Conservation (phyloP, 139 green algal genomes). For the Chlorella vulgaris region DNA sequence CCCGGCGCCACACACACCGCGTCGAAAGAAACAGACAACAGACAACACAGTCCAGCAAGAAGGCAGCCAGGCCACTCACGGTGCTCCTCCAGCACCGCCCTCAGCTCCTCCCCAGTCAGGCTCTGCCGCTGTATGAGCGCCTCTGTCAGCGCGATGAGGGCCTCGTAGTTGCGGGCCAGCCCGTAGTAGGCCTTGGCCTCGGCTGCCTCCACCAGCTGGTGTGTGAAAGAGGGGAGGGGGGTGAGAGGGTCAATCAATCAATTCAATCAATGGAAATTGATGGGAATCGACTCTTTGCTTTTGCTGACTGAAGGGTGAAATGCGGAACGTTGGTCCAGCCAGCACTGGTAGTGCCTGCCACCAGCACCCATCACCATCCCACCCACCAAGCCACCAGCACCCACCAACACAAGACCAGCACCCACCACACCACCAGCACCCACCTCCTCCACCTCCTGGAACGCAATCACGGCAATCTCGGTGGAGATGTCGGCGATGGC, state of each 20-base stretch:
- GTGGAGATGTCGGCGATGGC: constrained; percentile 58
- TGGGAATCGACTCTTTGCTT: no score
- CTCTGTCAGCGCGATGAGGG: constrained; percentile 51
- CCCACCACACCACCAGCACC: not conserved
- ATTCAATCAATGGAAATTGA: not conserved
- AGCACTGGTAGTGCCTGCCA: not conserved
- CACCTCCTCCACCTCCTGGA: constrained; percentile 54
- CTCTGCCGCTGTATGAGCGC: constrained; percentile 47
- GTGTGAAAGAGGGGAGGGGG: not conserved
- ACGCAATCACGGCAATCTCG: constrained; percentile 56
- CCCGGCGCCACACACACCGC: not conserved
- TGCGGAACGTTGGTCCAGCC: not conserved
- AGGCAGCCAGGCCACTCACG: not conserved
- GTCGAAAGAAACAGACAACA: not conserved
- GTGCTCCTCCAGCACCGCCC: constrained; percentile 35
- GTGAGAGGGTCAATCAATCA: not conserved
- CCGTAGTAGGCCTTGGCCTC: constrained; percentile 92
- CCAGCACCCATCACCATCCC: not conserved
- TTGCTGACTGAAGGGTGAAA: no score
- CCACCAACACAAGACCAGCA: not conserved
- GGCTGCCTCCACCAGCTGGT: constrained; percentile 79
- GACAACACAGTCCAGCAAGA: not conserved
- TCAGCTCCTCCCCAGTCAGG: constrained; percentile 64
- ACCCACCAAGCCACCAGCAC: not conserved
- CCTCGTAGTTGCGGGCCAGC: constrained; percentile 84